Percentiles rank a stretch among this genome's conserved stretches.
Evolutionary conservation across 1,284 basidiomycete species (phyloP).

Genomic region (Ceratobasidium sp.): DNA sequence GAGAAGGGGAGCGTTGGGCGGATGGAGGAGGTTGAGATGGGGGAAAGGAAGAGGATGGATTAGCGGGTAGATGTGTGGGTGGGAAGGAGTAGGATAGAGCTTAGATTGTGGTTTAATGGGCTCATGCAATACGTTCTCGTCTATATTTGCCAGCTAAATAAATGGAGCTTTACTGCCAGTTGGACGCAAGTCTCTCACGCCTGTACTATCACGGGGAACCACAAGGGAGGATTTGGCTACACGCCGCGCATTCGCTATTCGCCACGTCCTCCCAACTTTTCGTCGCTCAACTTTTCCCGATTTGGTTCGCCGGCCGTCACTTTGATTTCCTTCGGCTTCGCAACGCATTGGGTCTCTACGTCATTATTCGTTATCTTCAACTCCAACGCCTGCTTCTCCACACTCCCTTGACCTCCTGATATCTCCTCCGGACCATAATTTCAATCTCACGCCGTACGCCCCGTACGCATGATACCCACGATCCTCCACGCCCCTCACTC

Average conservation of each 20-base stretch:
- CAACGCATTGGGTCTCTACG: constrained; percentile 6
- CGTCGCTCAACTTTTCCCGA: constrained; percentile 13
- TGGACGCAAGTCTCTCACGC: too few relatives aligned
- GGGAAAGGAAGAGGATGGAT: constrained; percentile 72
- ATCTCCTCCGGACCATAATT: neutral
- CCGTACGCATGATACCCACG: constrained; percentile 10
- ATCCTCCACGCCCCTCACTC: neutral
- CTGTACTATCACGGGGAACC: too few relatives aligned
- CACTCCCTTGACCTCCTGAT: neutral
- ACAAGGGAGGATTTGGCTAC: too few relatives aligned
- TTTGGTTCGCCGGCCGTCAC: neutral
- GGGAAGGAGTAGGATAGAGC: neutral
- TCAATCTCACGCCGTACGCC: neutral
- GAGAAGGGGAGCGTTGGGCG: constrained; percentile 50
- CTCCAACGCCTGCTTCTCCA: constrained; percentile 18
- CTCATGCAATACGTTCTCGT: neutral
- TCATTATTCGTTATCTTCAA: constrained; percentile 27
- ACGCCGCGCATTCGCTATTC: constrained; percentile 12
- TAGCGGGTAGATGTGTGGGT: constrained; percentile 49
- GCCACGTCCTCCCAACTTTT: too few relatives aligned
- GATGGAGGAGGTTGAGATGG: constrained; percentile 64
- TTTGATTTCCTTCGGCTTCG: constrained; percentile 3
- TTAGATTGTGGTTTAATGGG: constrained; percentile 15
- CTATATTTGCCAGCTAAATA: neutral
- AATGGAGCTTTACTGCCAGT: too few relatives aligned